These are phyloP conservation scores for Perkinsela sp. DNA, from an alignment of 208 protist genomes.

Conservation along the genomic window DNA sequence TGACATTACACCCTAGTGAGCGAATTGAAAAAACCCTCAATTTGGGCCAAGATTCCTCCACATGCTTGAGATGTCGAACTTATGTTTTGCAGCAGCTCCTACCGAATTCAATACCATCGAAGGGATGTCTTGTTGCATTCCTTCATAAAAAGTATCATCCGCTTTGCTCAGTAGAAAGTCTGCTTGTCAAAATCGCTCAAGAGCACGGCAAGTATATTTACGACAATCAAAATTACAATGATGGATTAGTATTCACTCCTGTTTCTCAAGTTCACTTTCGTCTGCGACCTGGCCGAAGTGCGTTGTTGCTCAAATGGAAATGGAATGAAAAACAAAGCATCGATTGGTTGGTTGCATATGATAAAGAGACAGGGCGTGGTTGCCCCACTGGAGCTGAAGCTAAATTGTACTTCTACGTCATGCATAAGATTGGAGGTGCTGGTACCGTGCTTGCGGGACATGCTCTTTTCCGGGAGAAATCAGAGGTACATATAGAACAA, in stretches of 20 bases:
- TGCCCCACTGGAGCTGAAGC: not conserved
- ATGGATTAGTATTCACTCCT: slow-evolving; percentile 1
- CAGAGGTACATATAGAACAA: not conserved
- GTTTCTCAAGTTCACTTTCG: not conserved
- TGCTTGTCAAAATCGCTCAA: not conserved
- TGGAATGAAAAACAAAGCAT: slow-evolving; percentile 1
- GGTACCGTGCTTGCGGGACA: not conserved
- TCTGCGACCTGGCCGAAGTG: not conserved
- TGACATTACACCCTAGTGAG: not conserved
- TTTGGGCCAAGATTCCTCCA: not conserved
- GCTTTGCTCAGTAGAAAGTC: not conserved
- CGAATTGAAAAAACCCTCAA: no score
- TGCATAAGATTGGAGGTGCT: not conserved
- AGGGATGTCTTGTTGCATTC: not conserved
- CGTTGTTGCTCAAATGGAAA: slow-evolving; percentile 1
- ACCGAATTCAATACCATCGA: not conserved
- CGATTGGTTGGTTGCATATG: not conserved
- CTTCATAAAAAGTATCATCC: not conserved
- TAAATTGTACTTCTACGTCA: not conserved
- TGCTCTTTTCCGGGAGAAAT: not conserved
- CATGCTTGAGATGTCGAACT: not conserved
- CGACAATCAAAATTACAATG: not conserved
- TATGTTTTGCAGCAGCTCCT: not conserved
- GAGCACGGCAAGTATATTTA: not conserved
- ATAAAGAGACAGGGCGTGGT: not conserved